These are phyloP conservation scores for Boletus vermiculosoides DNA, from an alignment of 768 basidiomycete species.

Conservation along the genomic window DNA sequence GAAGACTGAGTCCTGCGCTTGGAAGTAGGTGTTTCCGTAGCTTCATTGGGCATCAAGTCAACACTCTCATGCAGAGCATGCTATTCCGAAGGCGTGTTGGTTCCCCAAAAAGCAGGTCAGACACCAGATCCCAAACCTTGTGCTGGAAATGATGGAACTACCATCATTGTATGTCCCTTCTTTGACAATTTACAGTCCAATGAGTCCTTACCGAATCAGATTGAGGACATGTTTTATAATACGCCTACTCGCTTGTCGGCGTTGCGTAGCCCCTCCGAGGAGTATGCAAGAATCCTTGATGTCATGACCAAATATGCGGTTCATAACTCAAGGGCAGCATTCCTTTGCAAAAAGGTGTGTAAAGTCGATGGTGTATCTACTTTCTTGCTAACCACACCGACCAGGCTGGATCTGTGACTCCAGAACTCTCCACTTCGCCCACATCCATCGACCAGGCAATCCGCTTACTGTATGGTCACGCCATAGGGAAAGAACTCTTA, in stretches of 20 bases:
- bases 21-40: slow-evolving; percentile 66
- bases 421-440: slow-evolving; percentile 80
- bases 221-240: slow-evolving; percentile 95
- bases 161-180: slow-evolving; percentile 60
- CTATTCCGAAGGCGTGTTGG: slow-evolving; percentile 76
- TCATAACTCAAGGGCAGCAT: slow-evolving; percentile 86
- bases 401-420: slow-evolving; percentile 69
- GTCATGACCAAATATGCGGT: slow-evolving; percentile 92
- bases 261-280: slow-evolving; percentile 81
- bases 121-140: slow-evolving; percentile 79
- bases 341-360: slow-evolving; percentile 86
- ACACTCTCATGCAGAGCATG: slow-evolving; percentile 53
- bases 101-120: slow-evolving; percentile 67
- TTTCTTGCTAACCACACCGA: slow-evolving; percentile 4
- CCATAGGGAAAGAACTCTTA: slow-evolving; percentile 75
- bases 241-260: slow-evolving; percentile 85
- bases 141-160: slow-evolving; percentile 94
- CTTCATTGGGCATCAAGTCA: not conserved
- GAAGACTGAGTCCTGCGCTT: slow-evolving; percentile 76
- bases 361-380: not conserved
- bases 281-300: slow-evolving; percentile 88
- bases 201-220: slow-evolving; percentile 46
- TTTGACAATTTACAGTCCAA: not conserved
- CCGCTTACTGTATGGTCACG: slow-evolving; percentile 74
- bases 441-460: slow-evolving; percentile 69